These are phyloP conservation scores for Tolypocladium cylindrosporum DNA, from an alignment of 2,329 filamentous ascomycete species.

Conservation along the genomic window DNA sequence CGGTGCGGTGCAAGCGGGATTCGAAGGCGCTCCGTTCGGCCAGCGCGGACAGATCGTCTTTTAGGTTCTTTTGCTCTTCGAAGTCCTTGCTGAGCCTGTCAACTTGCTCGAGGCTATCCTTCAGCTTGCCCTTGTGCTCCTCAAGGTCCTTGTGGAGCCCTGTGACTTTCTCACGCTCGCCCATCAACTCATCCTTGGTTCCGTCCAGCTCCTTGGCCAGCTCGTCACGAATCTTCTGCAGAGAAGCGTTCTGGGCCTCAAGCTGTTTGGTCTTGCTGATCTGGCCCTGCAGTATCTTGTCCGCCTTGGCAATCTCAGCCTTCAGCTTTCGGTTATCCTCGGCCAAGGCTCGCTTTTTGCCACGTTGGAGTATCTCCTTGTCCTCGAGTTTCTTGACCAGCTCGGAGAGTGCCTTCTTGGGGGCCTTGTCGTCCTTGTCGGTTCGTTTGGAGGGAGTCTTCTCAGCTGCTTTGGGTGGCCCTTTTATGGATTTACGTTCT, in stretches of 20 bases:
- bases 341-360: neutral
- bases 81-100: neutral
- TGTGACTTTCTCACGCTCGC: neutral
- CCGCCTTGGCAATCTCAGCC: neutral
- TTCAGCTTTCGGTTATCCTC: neutral
- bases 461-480: neutral
- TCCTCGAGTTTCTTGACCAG: neutral
- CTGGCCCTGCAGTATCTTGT: neutral
- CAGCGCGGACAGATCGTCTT: neutral
- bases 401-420: neutral
- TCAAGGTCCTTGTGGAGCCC: neutral
- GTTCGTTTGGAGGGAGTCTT: neutral
- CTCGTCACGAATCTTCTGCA: neutral
- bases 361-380: neutral
- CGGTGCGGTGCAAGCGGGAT: conserved; percentile 2
- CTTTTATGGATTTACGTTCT: neutral
- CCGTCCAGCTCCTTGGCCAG: neutral
- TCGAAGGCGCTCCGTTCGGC: neutral
- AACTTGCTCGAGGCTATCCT: neutral
- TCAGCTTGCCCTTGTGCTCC: neutral
- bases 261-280: neutral
- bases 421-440: neutral
- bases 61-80: neutral
- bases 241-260: neutral
- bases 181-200: neutral